Evolutionary conservation across 2,329 filamentous ascomycete species (phyloP), one percentile per base, ranked within the genome.

Genomic region (Didymella keratinophila): DNA sequence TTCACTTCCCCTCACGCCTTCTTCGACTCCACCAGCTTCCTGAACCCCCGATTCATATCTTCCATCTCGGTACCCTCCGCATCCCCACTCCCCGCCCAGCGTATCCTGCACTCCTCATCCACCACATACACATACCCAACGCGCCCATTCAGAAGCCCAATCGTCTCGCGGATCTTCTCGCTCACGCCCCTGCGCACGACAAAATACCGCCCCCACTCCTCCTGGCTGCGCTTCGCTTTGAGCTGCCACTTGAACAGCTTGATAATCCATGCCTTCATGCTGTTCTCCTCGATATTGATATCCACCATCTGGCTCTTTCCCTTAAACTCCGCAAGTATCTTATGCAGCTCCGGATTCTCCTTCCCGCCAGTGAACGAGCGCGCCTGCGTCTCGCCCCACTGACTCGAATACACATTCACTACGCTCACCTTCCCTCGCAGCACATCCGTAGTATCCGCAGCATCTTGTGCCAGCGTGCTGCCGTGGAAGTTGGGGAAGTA

Each of bases 401-500:
- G 79, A 14, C 43, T 47, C 70, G 88, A 90, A 73, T 93, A 96
- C 50, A 98, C 80, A 73, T 86, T 88, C 25, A 99, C 88, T 61
- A 98, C 82, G 9, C 88, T 90, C 18, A 95, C 84, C 72, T 87
- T 90, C 57, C 91, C 91, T 46, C 83, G 79, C 56, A 98, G 83
- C 3, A 89, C 77, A 0, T 88, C 84, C 8, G 93, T 97, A 1
- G 93, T 97, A 78, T 96, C 87, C 42, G 2, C 4, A 2, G 54
- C 65, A 6, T 36, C 56, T n/a, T 57, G 63, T 37, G 59, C 69
- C 53, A 97, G 83, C 2, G 93, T 97, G 67, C 86, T 82, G 44
- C 95, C 95, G 74, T 85, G 86, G 58, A 99, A 82, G 79, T 99
- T 99, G 44, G 95, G 95, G 80, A 99, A 97, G 82, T 90, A 98